Conservation (phyloP, 1,284 basidiomycete species). For the Rugiboletus extremiorientalis region DNA sequence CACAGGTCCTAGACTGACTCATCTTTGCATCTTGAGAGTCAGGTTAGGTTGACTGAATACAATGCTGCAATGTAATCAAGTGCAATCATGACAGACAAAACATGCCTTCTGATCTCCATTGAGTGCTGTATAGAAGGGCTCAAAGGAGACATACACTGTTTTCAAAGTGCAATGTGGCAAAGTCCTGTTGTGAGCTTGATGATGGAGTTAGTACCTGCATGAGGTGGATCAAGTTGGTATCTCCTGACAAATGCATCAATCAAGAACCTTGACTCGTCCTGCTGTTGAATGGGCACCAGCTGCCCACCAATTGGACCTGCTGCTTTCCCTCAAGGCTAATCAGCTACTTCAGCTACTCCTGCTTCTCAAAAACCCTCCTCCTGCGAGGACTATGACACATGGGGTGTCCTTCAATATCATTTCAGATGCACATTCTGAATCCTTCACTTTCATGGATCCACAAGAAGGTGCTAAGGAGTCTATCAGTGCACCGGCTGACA, state of each 20-base stretch:
- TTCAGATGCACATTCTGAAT: too few species aligned
- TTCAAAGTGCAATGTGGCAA: constrained; percentile 2
- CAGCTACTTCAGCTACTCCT: too few species aligned
- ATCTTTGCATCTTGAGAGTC: too few species aligned
- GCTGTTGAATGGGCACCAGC: background rate
- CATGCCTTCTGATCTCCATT: background rate
- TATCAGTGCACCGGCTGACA: background rate
- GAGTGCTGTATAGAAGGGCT: too few species aligned
- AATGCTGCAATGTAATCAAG: too few species aligned
- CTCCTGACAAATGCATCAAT: background rate
- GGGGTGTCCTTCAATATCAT: too few species aligned
- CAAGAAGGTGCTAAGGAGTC: background rate
- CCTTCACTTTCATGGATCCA: too few species aligned
- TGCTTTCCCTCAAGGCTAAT: too few species aligned
- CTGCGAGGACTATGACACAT: too few species aligned
- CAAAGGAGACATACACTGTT: background rate
- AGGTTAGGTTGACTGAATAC: too few species aligned
- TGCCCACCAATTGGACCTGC: background rate
- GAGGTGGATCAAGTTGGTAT: background rate
- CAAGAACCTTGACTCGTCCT: background rate
- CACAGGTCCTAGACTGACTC: too few species aligned
- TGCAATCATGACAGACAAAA: background rate
- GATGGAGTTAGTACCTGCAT: background rate
- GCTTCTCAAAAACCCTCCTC: background rate
- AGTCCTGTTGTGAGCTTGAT: background rate